phyloP scores from a whole-genome alignment of 306 rosid genomes.

The Pyrus betulifolia region DNA sequence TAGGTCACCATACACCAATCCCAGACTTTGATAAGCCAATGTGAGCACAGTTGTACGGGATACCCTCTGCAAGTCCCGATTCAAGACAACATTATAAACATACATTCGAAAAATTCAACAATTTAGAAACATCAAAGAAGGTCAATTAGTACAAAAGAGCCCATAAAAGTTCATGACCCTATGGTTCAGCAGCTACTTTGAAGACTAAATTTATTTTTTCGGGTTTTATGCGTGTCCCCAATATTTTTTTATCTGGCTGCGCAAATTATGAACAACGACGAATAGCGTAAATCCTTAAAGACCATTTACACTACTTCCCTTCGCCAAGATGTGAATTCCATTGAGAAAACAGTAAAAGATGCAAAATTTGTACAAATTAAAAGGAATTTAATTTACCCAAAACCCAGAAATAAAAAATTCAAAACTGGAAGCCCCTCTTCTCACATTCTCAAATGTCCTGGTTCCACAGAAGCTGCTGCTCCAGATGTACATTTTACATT shows the following conservation, averaged over 20 bases:
- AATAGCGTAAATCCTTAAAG: background rate
- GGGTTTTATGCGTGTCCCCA: background rate
- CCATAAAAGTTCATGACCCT: background rate
- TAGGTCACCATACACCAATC: conserved; percentile 82
- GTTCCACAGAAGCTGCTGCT: background rate
- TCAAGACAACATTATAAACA: conserved; percentile 10
- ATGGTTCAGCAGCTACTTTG: background rate
- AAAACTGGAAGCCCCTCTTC: background rate
- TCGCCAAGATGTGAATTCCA: background rate
- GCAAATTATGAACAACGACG: background rate
- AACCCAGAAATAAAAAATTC: background rate
- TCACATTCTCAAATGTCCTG: background rate
- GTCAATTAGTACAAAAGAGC: background rate
- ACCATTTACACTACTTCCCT: background rate
- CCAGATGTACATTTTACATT: background rate
- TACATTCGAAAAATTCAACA: background rate
- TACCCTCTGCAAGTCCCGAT: conserved; percentile 50
- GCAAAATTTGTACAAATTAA: background rate
- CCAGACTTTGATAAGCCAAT: conserved; percentile 79
- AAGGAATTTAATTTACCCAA: background rate
- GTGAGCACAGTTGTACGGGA: conserved; percentile 46
- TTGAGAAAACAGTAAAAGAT: background rate
- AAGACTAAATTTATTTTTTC: background rate
- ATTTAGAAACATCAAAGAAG: background rate
- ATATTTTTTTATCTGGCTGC: background rate